phyloP scores from a whole-genome alignment of 768 basidiomycete genomes.

The Rhizopogon rudus region DNA sequence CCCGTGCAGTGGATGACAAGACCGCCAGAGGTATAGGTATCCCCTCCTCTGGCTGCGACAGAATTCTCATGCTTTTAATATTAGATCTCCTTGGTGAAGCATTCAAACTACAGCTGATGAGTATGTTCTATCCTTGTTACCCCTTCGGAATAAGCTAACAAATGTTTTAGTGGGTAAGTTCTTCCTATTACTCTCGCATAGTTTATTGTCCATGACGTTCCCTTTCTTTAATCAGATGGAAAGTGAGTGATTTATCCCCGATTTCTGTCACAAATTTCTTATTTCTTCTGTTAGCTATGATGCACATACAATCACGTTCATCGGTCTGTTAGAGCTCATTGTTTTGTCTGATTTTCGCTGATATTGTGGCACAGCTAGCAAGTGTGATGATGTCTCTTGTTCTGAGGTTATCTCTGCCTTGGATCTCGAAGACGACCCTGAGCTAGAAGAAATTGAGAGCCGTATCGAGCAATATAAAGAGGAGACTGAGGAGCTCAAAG shows the following conservation, averaged over 20 bases:
- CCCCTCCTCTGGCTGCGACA: neutral
- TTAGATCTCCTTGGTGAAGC: constrained; percentile 60
- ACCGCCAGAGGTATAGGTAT: constrained; percentile 45
- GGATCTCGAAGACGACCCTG: constrained; percentile 46
- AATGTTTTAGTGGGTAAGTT: constrained; percentile 37
- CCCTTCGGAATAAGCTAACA: neutral
- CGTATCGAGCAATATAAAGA: constrained; percentile 32
- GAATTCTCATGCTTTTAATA: neutral
- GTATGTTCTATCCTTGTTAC: constrained; percentile 26
- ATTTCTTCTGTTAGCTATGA: constrained; percentile 39
- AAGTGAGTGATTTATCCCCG: constrained; percentile 35
- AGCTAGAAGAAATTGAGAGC: constrained; percentile 45
- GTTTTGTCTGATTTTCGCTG: neutral
- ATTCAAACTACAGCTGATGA: constrained; percentile 59
- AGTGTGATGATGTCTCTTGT: constrained; percentile 61
- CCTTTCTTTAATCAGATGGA: constrained; percentile 35
- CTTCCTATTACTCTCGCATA: neutral
- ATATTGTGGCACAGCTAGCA: constrained; percentile 37
- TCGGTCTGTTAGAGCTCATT: constrained; percentile 31
- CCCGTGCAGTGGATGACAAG: constrained; percentile 60
- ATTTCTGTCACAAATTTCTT: neutral
- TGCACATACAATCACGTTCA: constrained; percentile 55
- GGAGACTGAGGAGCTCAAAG: constrained; percentile 35
- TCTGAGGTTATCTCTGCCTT: constrained; percentile 51
- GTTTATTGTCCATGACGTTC: neutral